phyloP scores from a whole-genome alignment of 768 basidiomycete genomes.

The Mycena capillaripes region DNA sequence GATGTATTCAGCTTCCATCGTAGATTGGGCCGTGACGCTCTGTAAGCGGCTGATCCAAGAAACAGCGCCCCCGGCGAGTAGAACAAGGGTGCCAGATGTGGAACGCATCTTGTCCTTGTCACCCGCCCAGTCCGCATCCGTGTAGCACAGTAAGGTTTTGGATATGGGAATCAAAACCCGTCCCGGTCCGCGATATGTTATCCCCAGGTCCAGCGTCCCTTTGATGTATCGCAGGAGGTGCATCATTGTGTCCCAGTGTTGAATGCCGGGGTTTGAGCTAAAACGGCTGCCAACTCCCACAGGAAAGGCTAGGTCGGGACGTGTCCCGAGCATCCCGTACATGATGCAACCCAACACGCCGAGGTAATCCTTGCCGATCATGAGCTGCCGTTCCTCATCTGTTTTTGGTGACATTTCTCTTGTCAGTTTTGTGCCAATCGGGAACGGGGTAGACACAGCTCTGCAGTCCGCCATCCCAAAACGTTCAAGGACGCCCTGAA shows the following conservation, averaged over 20 bases:
- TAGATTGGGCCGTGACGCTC: neutral
- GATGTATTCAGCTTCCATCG: constrained; percentile 8
- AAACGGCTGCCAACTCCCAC: too few species aligned
- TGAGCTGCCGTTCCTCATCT: neutral
- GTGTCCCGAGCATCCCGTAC: neutral
- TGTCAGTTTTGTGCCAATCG: neutral
- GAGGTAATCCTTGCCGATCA: neutral
- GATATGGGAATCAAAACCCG: too few species aligned
- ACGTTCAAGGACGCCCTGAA: neutral
- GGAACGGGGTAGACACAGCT: neutral
- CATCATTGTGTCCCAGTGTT: too few species aligned
- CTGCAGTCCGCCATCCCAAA: constrained; percentile 7
- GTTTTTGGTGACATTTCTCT: neutral
- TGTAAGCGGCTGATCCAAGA: constrained; percentile 2
- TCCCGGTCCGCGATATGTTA: too few species aligned
- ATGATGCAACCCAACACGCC: neutral
- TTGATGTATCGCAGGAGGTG: too few species aligned
- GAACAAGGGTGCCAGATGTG: neutral
- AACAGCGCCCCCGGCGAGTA: neutral
- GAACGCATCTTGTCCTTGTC: constrained; percentile 7
- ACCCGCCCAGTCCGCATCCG: too few species aligned
- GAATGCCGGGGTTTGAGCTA: too few species aligned
- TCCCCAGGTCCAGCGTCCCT: too few species aligned
- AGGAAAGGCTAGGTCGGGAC: too few species aligned
- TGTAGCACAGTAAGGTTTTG: too few species aligned